Conservation (phyloP, 2,329 filamentous ascomycete genomes). For the Epichloe amarillans region DNA sequence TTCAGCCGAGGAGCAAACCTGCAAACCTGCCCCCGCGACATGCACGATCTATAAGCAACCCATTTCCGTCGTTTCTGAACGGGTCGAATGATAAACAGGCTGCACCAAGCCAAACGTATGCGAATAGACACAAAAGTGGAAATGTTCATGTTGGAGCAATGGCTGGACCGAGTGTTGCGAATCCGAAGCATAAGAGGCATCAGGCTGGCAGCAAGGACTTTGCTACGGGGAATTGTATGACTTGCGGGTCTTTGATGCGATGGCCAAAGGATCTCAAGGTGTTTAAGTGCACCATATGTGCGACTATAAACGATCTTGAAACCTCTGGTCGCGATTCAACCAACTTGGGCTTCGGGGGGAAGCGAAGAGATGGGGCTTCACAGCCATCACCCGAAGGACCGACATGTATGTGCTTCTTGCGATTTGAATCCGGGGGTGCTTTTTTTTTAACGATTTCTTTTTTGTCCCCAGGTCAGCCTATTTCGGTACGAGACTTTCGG, state of each 20-base stretch:
- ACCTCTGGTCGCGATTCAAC: slow-evolving; percentile 10
- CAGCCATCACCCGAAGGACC: neutral
- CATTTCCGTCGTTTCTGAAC: slow-evolving; percentile 60
- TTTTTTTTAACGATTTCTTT: neutral
- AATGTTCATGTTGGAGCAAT: slow-evolving; percentile 17
- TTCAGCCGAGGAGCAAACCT: slow-evolving; percentile 16
- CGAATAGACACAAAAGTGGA: slow-evolving; percentile 18
- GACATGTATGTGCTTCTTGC: slow-evolving; percentile 2
- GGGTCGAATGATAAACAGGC: slow-evolving; percentile 41
- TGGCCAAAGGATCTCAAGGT: slow-evolving; percentile 63
- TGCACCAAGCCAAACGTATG: slow-evolving; percentile 20
- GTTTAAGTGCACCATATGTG: slow-evolving; percentile 73
- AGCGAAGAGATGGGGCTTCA: slow-evolving; percentile 1
- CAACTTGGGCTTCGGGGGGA: slow-evolving; percentile 1
- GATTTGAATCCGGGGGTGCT: neutral
- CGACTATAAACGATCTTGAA: slow-evolving; percentile 68
- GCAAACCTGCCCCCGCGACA: slow-evolving; percentile 13
- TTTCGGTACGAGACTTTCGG: slow-evolving; percentile 23
- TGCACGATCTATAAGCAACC: slow-evolving; percentile 60
- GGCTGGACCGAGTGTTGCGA: slow-evolving; percentile 5
- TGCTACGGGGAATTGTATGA: slow-evolving; percentile 66
- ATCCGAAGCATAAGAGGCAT: slow-evolving; percentile 20
- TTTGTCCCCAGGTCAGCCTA: slow-evolving; percentile 13
- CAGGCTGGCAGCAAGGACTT: slow-evolving; percentile 38
- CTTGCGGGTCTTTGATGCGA: slow-evolving; percentile 66